These are phyloP conservation scores for Clarireedia homoeocarpa DNA, from an alignment of 2,329 filamentous ascomycete genomes.

Conservation along the genomic window DNA sequence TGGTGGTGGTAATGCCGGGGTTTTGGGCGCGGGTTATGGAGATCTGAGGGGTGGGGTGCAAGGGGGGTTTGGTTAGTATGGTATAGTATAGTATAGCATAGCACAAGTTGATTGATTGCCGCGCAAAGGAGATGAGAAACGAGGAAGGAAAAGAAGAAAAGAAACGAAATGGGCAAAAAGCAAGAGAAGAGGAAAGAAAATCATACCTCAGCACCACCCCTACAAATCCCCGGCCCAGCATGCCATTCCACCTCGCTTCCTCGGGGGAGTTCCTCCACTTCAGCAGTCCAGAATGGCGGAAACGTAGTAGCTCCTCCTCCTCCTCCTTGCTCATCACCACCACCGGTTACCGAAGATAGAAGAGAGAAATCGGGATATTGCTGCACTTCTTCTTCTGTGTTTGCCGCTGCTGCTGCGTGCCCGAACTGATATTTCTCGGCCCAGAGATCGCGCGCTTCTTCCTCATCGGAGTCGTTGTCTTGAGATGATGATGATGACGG, in stretches of 20 bases:
- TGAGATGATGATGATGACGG: slow-evolving; percentile 21
- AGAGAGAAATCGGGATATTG: neutral
- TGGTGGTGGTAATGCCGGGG: neutral
- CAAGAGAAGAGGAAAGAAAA: neutral
- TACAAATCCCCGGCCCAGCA: slow-evolving; percentile 50
- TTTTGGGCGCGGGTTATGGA: neutral
- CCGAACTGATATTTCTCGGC: slow-evolving; percentile 50
- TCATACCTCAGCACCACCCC: slow-evolving; percentile 15
- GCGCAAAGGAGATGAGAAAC: no score
- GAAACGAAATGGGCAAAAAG: neutral
- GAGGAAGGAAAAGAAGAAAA: neutral
- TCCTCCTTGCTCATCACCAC: neutral
- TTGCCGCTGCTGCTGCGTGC: neutral
- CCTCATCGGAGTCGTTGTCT: slow-evolving; percentile 42
- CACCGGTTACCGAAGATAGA: neutral
- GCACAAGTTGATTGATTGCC: no score
- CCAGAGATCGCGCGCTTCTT: slow-evolving; percentile 57
- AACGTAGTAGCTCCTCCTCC: neutral
- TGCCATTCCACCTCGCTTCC: slow-evolving; percentile 78
- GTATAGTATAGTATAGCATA: no score
- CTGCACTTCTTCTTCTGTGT: neutral
- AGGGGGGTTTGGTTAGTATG: no score
- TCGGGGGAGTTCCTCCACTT: slow-evolving; percentile 71
- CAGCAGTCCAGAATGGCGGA: slow-evolving; percentile 66
- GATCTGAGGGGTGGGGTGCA: no score